Base-by-base conservation (phyloP, 164 flowering plant species). In the Dillenia turbinata region DNA sequence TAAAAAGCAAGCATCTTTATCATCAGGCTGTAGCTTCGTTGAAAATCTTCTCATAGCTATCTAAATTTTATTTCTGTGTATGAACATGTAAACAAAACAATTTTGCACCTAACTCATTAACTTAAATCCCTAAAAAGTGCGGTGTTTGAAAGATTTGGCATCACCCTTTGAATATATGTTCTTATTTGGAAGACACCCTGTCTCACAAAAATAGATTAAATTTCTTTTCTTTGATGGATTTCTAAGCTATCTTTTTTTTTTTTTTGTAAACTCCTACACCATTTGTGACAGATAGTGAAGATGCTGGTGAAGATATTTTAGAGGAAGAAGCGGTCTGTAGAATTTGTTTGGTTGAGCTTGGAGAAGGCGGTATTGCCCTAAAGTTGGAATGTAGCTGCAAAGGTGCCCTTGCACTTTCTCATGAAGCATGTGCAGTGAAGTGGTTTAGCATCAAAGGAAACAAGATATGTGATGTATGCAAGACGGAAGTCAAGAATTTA, bases 391-490 rank as follows among this genome's bases (percentile, higher is more conserved):
- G 96, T 66, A 85, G 92, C 67, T 89, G 96, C 79, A 89, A 85
- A 75, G 92, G 92, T 45, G 96, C 87, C 62, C 96, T 89, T 63
- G 92, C 96, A 57, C 90, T 90, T 70, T 89, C 96, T 46, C 96
- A 90, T 69, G 66, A 78, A 64, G 90, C 83, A 15, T 90, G 93
- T 79, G 96, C 96, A 8, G 71, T 90, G 49, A 90, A 90, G 68
- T 90, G 96, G 96, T 89, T 89, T 72, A 87, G 82, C 72, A 85
- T 87, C 59, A 89, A 89, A 78, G 96, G 96, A 43, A 89, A 84
- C 75, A 85, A 72, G 69, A 85, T 78, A 6, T 89, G 93, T 69
- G 96, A 89, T 70, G 81, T 89, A 43, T 89, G 96, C 72, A 78
- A 79, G 75, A 82, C 81, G 68, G 96, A 90, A 45, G 91, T 90